Evolutionary conservation across 768 basidiomycete species (phyloP), one percentile per base, ranked within the genome.

Genomic region (Russula griseocarnosa): DNA sequence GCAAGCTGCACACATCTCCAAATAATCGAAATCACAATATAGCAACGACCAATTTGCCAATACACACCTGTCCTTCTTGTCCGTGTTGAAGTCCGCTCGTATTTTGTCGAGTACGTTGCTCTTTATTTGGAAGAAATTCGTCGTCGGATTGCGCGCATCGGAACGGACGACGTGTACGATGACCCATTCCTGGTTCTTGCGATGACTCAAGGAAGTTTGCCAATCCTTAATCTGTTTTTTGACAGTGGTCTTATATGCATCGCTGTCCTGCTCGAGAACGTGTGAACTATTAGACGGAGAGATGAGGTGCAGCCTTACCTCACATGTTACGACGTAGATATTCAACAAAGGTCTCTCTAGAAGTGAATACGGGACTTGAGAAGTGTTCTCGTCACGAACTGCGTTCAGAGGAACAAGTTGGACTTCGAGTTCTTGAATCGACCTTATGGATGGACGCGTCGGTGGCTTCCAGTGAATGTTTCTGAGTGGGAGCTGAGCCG

Each of bases 221-320:
- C 97, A 99, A 64, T 98, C 94, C 69, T 91, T 90, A 67, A 98
- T 89, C 73, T 96, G 92, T 67, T 87, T 90, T 71, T 86, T 88
- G 22, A 90, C 81, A 0, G 82, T 81, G 28, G 79, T 81, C 70
- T 86, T 87, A 79, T 99, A 99, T 3, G 80, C 77, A 53, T 98
- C 94, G 63, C 73, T 78, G 72, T 86, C 84, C 84, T 85, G 67
- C 14, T 56, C 34, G 36, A 50, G 14, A 16, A 22, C 53, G 47
- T 44, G 64, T 58, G 55, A 66, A 57, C 60, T 55, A 66, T 70
- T 57, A 58, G 66, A 32, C 32, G 60, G 28, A 61, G 42, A 56
- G 59, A n/a, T 36, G 42, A 65, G n/a, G 55, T 3, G 47, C 32
- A 11, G 20, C 18, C 81, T 73, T 72, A 95, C 96, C 77, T 98